A percentile compares a stretch with the other conserved stretches of the same genome.
These are phyloP conservation scores for Cicer bijugum DNA, from an alignment of 306 rosid genomes.

Conservation along the genomic window DNA sequence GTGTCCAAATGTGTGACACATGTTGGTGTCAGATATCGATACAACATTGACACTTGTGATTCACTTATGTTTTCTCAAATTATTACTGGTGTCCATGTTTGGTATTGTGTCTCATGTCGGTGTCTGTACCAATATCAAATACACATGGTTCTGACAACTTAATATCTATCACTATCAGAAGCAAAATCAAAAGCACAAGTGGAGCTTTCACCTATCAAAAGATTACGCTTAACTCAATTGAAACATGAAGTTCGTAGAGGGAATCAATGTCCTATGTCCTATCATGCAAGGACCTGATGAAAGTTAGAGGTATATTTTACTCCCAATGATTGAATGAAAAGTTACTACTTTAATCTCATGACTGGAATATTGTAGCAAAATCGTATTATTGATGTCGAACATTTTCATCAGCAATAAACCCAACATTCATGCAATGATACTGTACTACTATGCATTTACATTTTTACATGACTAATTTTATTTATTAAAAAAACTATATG, in stretches of 20 bases:
- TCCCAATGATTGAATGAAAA: constrained; percentile 17
- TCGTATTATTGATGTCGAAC: too few relatives aligned
- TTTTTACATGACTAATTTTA: not conserved
- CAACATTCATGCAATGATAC: not conserved
- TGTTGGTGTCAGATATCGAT: too few relatives aligned
- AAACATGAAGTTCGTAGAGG: constrained; percentile 44
- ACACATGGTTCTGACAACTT: constrained; percentile 38
- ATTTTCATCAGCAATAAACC: too few relatives aligned
- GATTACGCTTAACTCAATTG: constrained; percentile 46
- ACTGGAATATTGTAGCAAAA: too few relatives aligned
- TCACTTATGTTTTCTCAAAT: too few relatives aligned
- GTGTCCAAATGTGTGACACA: too few relatives aligned
- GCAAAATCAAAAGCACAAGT: constrained; percentile 30
- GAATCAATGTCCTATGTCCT: constrained; percentile 34
- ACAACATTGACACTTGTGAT: too few relatives aligned
- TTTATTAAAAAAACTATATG: not conserved
- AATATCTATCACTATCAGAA: constrained; percentile 25
- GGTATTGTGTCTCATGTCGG: too few relatives aligned
- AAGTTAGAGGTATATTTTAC: constrained; percentile 44
- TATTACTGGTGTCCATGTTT: too few relatives aligned
- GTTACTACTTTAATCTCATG: not conserved
- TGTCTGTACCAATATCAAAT: not conserved
- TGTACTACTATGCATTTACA: not conserved
- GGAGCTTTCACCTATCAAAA: constrained; percentile 26
- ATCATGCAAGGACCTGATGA: constrained; percentile 20